A percentile compares a stretch with the other conserved stretches of the same genome.
These are phyloP conservation scores for Pseudogymnoascus sp. DNA, from an alignment of 2,329 filamentous ascomycete species.

Conservation along the genomic window DNA sequence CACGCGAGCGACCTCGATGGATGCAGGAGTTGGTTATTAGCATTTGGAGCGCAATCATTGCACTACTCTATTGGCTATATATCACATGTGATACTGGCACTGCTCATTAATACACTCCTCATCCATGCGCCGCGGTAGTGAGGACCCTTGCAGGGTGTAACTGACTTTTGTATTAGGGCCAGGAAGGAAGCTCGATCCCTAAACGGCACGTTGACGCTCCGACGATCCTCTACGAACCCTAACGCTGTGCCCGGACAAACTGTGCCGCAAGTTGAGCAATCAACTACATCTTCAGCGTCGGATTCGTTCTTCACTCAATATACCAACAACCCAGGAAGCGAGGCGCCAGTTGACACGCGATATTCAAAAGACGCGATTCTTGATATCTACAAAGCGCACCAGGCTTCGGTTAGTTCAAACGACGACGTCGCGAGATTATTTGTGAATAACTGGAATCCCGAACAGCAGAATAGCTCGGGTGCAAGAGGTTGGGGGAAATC, in stretches of 20 bases:
- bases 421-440: conserved; percentile 60
- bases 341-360: conserved; percentile 30
- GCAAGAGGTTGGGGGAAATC: conserved; percentile 65
- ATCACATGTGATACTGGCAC: background rate
- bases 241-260: conserved; percentile 29
- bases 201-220: conserved; percentile 57
- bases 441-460: conserved; percentile 70
- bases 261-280: conserved; percentile 9
- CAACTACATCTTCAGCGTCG: conserved; percentile 13
- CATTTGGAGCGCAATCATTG: background rate
- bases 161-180: conserved; percentile 35
- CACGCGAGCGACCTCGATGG: background rate
- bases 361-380: conserved; percentile 51
- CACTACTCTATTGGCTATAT: background rate
- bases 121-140: background rate
- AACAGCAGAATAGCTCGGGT: conserved; percentile 54
- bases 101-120: conserved; percentile 7
- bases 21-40: background rate
- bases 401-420: conserved; percentile 38
- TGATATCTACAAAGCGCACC: conserved; percentile 56
- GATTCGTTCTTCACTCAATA: conserved; percentile 18
- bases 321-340: conserved; percentile 33
- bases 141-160: background rate
- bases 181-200: conserved; percentile 48
- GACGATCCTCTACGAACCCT: conserved; percentile 52